Base-by-base conservation (phyloP, 2,329 filamentous ascomycete genomes). In the Colletotrichum echinochloae region DNA sequence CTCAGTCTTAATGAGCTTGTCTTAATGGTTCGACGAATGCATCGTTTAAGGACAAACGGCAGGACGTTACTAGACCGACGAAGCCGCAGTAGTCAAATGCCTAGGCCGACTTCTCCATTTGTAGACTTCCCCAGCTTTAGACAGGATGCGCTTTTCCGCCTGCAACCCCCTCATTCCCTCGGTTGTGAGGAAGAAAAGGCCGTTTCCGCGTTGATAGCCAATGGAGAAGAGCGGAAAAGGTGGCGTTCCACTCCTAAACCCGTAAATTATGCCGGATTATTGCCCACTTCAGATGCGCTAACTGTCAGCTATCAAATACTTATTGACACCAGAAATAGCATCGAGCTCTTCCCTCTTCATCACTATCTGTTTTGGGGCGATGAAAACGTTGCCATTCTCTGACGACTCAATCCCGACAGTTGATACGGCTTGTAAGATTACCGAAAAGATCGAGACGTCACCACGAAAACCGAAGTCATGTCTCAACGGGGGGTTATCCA, bases 401-500 rank as follows among this genome's bases (percentile, higher is more conserved):
- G 7, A 6, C 16, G n/a, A 23, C 11, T 18, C 20, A 12, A 18
- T 26, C 18, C 2, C n/a, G 5, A 23, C 6, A 23, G 2, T 39
- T 11, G 3, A 26, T 11, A 3, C 16, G 3, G 26, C 14, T 14
- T 16, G 16, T 6, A 51, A 26, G 16, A 8, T 2, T 18, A 3
- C 18, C 9, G 28, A 2, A 14, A 20, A 20, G 16, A n/a, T 35
- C 18, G 39, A 39, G 26, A 8, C 3, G 5, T 18, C 14, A 44
- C 3, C n/a, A 20, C n/a, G 14, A 16, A 37, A 37, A 30, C 39
- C 28, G 6, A 23, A 35, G 5, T 57, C 64, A 80, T 80, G 78
- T 61, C 77, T 70, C 72, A 57, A 62, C 70, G 66, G 23, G 74
- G 71, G 6, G 55, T 74, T n/a, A 83, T 83, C 66, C 77, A 76